Evolutionary conservation across 208 protist genomes (phyloP), one percentile per base, ranked within the genome.

Genomic region (Wallacemonas sp.): DNA sequence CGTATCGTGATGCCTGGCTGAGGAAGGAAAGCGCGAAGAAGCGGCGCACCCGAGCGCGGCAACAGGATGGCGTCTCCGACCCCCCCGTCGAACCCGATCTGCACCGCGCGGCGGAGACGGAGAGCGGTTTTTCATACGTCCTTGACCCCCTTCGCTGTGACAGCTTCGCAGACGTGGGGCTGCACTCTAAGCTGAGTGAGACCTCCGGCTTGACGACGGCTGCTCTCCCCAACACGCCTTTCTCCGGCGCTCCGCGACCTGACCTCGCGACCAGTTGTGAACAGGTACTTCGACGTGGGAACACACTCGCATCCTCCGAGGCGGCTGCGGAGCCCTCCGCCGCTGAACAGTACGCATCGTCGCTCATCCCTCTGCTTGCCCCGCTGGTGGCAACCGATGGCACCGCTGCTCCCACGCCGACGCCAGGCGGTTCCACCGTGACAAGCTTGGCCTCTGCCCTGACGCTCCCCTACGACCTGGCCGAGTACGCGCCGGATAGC

Each of bases 1-100:
- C 29, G 22, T 78, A 70, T 63, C 46, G 70, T 17, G 62, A 78
- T 33, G 32, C 30, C 19, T 66, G 33, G 30, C 19, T 66, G 41
- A 54, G 52, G 17, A 26, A 8, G 8, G 46, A 38, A 5, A 15
- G 30, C n/a, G 55, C 38, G 24, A 45, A 30, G 1, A 19, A 27
- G 26, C 70, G 71, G 63, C 12, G 22, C 2, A 15, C 63, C 3
- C 22, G 66, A 10, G 6, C 9, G 41, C 6, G 0, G 17, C 15
- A 1, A 5, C 41, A 21, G 17, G 41, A 12, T 6, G 17, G 41
- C 41, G 15, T 19, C 9, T 12, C 17, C 24, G 19, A 21, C n/a
- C n/a, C n/a, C n/a, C n/a, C n/a, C n/a, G n/a, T n/a, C 41, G 41
- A 6, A 12, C 17, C 17, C 41, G 15, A 46, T n/a, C 15, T 46